A percentile compares a stretch with the other conserved stretches of the same genome.
Conservation (phyloP, 208 protist genomes). For the Leishmania major region DNA sequence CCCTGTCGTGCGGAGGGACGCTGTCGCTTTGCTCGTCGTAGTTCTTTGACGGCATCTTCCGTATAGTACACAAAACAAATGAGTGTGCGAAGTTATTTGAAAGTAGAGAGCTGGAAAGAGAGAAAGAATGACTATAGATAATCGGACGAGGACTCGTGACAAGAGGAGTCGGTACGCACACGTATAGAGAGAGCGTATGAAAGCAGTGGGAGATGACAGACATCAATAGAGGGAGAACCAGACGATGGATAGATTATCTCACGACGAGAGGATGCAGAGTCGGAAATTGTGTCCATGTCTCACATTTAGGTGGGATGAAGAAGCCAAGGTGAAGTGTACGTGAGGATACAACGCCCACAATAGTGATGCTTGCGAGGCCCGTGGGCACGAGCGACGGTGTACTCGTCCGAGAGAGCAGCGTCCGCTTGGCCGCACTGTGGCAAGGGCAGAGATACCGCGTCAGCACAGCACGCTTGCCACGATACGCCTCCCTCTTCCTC, state of each 20-base stretch:
- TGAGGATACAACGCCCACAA: background rate
- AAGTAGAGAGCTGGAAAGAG: conserved; percentile 4
- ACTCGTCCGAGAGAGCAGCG: background rate
- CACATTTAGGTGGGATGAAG: background rate
- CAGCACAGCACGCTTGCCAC: background rate
- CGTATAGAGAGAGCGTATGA: background rate
- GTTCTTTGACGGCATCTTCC: conserved; percentile 47
- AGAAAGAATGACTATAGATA: background rate
- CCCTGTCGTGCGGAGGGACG: conserved; percentile 77
- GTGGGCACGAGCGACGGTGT: background rate
- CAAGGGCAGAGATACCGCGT: background rate
- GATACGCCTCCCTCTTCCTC: background rate
- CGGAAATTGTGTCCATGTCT: background rate
- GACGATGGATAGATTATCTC: background rate
- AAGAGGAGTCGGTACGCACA: background rate
- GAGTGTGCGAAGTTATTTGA: background rate
- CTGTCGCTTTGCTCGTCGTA: conserved; percentile 55
- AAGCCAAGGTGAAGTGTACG: too few species aligned
- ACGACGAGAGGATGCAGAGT: background rate
- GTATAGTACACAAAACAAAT: background rate
- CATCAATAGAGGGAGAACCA: background rate
- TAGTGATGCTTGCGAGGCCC: background rate
- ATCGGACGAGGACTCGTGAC: background rate
- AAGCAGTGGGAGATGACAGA: background rate
- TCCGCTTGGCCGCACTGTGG: background rate